Base-by-base conservation (phyloP, 805 yeast species). In the Metschnikowia kunwiensis region DNA sequence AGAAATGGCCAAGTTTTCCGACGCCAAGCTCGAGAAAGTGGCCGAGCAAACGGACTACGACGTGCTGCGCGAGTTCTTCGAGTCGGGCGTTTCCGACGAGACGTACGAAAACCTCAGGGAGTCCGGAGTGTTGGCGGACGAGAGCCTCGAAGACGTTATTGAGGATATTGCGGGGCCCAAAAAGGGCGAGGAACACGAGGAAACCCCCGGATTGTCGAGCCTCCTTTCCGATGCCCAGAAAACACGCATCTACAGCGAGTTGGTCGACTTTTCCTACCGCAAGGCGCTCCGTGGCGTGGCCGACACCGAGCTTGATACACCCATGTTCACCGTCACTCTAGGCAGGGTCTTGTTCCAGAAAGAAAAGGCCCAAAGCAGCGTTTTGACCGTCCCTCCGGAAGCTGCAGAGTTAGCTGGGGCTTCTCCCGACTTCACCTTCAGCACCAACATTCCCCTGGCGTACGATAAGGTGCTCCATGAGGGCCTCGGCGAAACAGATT, bases 261-360 rank as follows among this genome's bases (percentile, higher is more conserved):
- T 66, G 18, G 43, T 49, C 4, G 58, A 60, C 30, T 60, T 61
- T 29, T 18, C 37, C n/a, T 59, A 57, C 44, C 41, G 55, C 24
- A 22, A 46, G 5, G n/a, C 22, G 2, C 37, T 58, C 16, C 31
- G 28, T 11, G 68, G 69, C 0, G 50, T 57, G 4, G 16, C 37
- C 1, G 47, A 39, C 1, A 32, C 39, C 7, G 32, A 44, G 2
- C 34, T 53, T 20, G 57, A 55, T 27, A 39, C 34, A 6, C 63
- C 68, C 1, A 49, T 61, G 5, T 55, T 68, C 33, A 60, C 70
- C 0, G 53, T 60, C 6, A 59, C 72, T 1, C 54, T 69, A 16
- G 75, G 75, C n/a, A 57, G 59, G 21, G 50, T 70, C 10, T 46
- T 69, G 11, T 59, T 64, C 28, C 51, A 56, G 30, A 42, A 45